phyloP scores from a whole-genome alignment of 352 stramenopile species.

The Labyrinthula sp. region DNA sequence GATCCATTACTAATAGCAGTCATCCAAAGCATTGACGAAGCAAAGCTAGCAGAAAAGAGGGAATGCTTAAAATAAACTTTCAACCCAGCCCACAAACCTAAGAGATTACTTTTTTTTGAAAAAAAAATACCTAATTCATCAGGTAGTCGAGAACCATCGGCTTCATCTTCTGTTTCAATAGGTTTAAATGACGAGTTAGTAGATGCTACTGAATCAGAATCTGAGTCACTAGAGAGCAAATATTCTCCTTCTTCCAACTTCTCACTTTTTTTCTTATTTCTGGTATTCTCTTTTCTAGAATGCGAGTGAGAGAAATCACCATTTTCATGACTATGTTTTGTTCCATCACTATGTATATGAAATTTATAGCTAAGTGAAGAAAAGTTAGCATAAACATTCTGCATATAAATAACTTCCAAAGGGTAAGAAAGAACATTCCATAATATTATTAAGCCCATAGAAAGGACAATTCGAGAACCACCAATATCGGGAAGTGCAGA shows the following conservation, averaged over 20 bases:
- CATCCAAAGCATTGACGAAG: constrained; percentile 31
- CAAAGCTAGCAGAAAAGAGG: constrained; percentile 22
- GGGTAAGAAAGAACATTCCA: constrained; percentile 55
- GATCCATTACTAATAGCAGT: constrained; percentile 27
- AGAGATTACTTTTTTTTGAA: no score
- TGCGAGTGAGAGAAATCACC: constrained; percentile 13
- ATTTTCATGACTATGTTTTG: constrained; percentile 3
- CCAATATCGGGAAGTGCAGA: constrained; percentile 40
- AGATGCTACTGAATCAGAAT: no score
- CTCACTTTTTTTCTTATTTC: no score
- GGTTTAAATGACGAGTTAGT: background rate
- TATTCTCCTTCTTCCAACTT: no score
- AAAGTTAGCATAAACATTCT: constrained; percentile 8
- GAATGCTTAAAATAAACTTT: constrained; percentile 12
- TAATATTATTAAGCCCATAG: constrained; percentile 42
- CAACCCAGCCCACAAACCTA: background rate
- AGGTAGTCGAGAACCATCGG: background rate
- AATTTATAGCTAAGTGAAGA: constrained; percentile 3
- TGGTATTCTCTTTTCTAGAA: no score
- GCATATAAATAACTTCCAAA: constrained; percentile 47
- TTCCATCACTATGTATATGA: constrained; percentile 10
- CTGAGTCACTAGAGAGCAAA: no score
- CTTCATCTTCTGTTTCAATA: background rate
- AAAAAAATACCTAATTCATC: background rate
- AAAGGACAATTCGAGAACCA: constrained; percentile 40